phyloP scores from a whole-genome alignment of 192 early-diverging fungal species.

The Coemansia sp. region DNA sequence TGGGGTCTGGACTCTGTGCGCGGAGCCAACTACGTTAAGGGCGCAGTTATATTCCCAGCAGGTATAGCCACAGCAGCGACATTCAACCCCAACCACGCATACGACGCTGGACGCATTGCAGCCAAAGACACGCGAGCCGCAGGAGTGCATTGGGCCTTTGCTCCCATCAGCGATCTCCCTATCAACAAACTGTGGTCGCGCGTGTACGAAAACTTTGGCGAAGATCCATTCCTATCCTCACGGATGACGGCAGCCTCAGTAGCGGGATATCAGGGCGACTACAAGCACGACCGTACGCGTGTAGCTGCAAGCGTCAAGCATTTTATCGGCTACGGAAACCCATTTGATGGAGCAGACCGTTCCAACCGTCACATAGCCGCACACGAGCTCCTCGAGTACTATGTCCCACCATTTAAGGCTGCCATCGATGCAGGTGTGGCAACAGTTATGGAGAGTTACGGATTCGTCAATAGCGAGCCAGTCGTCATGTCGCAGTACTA shows the following conservation, averaged over 20 bases:
- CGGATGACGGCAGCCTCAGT: slow-evolving; percentile 55
- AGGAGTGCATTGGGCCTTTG: slow-evolving; percentile 62
- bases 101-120: slow-evolving; percentile 54
- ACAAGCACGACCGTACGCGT: slow-evolving; percentile 57
- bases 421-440: slow-evolving; percentile 58
- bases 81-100: slow-evolving; percentile 55
- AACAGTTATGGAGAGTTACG: slow-evolving; percentile 63
- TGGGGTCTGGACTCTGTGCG: slow-evolving; percentile 64
- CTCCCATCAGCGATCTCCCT: slow-evolving; percentile 54
- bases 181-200: slow-evolving; percentile 58
- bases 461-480: slow-evolving; percentile 57
- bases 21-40: slow-evolving; percentile 61
- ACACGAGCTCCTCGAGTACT: slow-evolving; percentile 58
- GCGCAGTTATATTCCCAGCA: slow-evolving; percentile 57
- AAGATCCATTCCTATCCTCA: slow-evolving; percentile 55
- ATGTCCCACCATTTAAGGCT: slow-evolving; percentile 58
- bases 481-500: slow-evolving; percentile 57
- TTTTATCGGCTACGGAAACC: slow-evolving; percentile 61
- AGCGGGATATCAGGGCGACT: slow-evolving; percentile 60
- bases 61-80: slow-evolving; percentile 57
- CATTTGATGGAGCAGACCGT: slow-evolving; percentile 44
- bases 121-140: slow-evolving; percentile 63
- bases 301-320: slow-evolving; percentile 66
- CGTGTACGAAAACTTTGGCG: slow-evolving; percentile 56
- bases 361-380: slow-evolving; percentile 48